phyloP scores from a whole-genome alignment of 2,329 filamentous ascomycete genomes.

The Xylaria sp. region DNA sequence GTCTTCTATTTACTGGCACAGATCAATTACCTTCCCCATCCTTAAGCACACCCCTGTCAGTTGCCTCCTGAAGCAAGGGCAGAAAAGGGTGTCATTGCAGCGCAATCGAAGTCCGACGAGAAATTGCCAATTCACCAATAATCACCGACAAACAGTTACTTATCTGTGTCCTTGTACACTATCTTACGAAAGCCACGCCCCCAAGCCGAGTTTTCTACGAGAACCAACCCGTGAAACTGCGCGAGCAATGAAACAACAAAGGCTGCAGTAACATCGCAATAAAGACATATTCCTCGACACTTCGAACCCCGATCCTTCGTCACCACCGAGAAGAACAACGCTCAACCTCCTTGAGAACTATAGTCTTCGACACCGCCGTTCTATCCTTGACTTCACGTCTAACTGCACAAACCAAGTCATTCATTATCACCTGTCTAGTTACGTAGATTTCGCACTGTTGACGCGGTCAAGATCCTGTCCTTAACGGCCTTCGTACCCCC shows the following conservation, averaged over 20 bases:
- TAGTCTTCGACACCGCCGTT: conserved; percentile 8
- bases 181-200: conserved; percentile 9
- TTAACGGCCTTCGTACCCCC: not conserved
- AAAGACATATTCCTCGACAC: conserved; percentile 38
- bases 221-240: conserved; percentile 14
- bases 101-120: conserved; percentile 34
- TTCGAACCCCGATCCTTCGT: conserved; percentile 38
- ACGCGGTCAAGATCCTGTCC: conserved; percentile 5
- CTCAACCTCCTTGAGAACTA: conserved; percentile 15
- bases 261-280: conserved; percentile 43
- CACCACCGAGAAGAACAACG: conserved; percentile 33
- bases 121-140: conserved; percentile 30
- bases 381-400: not conserved
- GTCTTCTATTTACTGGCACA: conserved; percentile 12
- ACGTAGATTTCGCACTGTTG: not conserved
- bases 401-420: conserved; percentile 5
- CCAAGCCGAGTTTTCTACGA: conserved; percentile 16
- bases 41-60: conserved; percentile 33
- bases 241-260: conserved; percentile 42
- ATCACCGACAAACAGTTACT: conserved; percentile 18
- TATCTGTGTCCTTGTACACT: conserved; percentile 15
- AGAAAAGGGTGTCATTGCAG: conserved; percentile 39
- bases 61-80: conserved; percentile 36
- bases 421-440: conserved; percentile 9
- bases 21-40: conserved; percentile 28